Evolutionary conservation across 345 rosid species (phyloP).

Genomic region (Aurinia saxatilis): DNA sequence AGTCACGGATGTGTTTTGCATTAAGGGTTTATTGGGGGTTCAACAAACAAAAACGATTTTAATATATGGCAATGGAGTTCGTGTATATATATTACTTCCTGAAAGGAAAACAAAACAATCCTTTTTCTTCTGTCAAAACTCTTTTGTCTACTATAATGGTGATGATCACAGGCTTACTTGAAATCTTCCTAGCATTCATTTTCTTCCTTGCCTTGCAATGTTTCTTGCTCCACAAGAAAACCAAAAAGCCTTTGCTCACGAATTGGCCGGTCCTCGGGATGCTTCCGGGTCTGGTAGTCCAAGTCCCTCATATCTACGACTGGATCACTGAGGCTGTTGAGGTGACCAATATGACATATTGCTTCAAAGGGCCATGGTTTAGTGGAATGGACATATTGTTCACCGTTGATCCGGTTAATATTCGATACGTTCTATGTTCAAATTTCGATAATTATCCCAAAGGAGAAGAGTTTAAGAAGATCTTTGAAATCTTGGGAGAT

Average conservation of each 20-base stretch:
- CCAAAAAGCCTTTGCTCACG: too few relatives aligned
- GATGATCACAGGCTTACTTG: background rate
- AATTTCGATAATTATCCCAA: background rate
- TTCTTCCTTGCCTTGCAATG: background rate
- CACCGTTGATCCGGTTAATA: background rate
- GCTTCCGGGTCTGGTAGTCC: background rate
- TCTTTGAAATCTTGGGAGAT: background rate
- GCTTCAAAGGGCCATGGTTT: background rate
- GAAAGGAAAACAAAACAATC: too few relatives aligned
- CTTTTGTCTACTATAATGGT: too few relatives aligned
- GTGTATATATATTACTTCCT: too few relatives aligned
- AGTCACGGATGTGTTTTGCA: too few relatives aligned
- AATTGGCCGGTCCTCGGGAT: constrained; percentile 13
- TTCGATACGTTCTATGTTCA: background rate
- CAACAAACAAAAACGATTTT: too few relatives aligned
- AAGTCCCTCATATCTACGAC: background rate
- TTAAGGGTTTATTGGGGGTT: too few relatives aligned
- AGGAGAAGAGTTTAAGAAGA: background rate
- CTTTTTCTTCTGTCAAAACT: too few relatives aligned
- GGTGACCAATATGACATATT: background rate
- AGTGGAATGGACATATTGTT: background rate
- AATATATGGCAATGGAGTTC: too few relatives aligned
- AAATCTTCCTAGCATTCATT: background rate
- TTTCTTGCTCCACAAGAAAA: background rate
- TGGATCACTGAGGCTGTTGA: background rate